Evolutionary conservation across 2,329 filamentous ascomycete species (phyloP), one percentile per base, ranked within the genome.

Genomic region (Diaporthe capsici): DNA sequence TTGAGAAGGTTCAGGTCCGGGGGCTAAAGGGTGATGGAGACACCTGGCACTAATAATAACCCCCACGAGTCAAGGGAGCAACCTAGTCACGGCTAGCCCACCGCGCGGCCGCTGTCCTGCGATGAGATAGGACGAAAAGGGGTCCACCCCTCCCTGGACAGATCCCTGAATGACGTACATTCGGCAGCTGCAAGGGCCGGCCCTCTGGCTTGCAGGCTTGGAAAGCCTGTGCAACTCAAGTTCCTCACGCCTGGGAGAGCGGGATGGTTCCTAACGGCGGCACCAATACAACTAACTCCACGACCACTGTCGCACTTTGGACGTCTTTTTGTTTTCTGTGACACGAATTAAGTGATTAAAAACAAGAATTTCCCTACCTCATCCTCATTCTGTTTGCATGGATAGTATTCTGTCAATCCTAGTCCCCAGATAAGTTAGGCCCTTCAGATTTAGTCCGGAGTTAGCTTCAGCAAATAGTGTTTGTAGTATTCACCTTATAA

Each of bases 11-110:
- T 67, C 31, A 37, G 44, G 22, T 31, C 31, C 28, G 22, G 61
- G 15, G n/a, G 63, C 22, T 17, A 17, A 22, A 9, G 31, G 47
- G 47, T 28, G 47, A 53, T 39, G 65, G 31, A 68, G 22, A 68
- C 65, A 68, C 13, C 65, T 68, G 65, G 65, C 65, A 68, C 47
- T 68, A 53, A 55, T 53, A 68, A 68, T 68, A 68, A 37, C 63
- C 44, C 34, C 63, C 47, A 53, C 65, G 47, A 68, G 65, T 39
- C 47, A 68, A 68, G 65, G 65, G 65, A 53, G 65, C 3, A 20
- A 39, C 31, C 65, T 5, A 8, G 42, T 25, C n/a, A 9, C 55
- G 4, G 13, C 22, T 31, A 22, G 60, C n/a, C 25, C 28, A n/a
- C 55, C 31, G 31, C 31, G 55, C 60, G 39, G 37, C 39, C 39